phyloP scores from a whole-genome alignment of 2,329 filamentous ascomycete genomes.

The Colletotrichum orchidophilum region DNA sequence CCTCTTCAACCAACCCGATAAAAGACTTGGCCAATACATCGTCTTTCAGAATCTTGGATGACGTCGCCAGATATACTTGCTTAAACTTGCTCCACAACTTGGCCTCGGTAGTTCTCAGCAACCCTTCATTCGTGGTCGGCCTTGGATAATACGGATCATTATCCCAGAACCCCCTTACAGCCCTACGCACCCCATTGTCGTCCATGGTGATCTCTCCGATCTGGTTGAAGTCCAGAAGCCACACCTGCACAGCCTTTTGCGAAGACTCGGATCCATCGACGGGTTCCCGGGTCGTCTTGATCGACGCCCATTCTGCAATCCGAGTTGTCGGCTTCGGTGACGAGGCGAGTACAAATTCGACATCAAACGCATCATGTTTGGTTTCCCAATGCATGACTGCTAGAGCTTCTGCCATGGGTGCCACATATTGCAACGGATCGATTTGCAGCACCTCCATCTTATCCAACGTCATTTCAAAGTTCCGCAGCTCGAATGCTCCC shows the following conservation, averaged over 20 bases:
- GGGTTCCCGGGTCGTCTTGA: not conserved
- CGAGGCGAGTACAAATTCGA: conserved; percentile 45
- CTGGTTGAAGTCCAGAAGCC: not conserved
- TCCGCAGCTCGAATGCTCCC: conserved; percentile 40
- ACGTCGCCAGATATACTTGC: not conserved
- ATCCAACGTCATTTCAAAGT: conserved; percentile 44
- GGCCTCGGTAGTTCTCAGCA: not conserved
- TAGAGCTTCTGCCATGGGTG: conserved; percentile 39
- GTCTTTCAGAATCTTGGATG: not conserved
- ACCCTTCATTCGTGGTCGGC: not conserved
- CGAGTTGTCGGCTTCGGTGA: not conserved
- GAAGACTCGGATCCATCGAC: too few species aligned
- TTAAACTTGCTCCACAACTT: not conserved
- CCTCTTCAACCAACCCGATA: not conserved
- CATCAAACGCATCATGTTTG: conserved; percentile 40
- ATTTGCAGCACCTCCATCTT: conserved; percentile 40
- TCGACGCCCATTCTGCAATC: not conserved
- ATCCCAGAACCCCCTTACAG: not conserved
- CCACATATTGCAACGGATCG: conserved; percentile 34
- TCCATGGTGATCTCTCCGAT: not conserved
- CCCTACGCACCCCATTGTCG: not conserved
- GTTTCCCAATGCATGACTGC: conserved; percentile 46
- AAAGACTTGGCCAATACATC: not conserved
- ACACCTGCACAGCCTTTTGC: not conserved
- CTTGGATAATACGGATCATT: not conserved